Evolutionary conservation across 257 asterid species (phyloP).

Genomic region (Orobanche coerulescens): DNA sequence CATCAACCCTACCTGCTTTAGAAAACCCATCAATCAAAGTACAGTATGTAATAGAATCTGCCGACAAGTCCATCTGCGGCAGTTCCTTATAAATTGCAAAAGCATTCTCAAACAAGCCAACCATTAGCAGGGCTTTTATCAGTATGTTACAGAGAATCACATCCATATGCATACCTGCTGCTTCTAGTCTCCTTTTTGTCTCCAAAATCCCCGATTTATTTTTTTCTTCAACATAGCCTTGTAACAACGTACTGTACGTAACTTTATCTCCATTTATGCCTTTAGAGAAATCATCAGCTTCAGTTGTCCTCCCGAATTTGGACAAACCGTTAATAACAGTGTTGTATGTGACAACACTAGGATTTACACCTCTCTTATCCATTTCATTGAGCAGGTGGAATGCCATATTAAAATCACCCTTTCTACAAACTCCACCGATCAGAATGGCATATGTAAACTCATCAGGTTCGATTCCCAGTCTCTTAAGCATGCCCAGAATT

Average conservation of each 20-base stretch:
- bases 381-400: slow-evolving; percentile 57
- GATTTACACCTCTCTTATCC: slow-evolving; percentile 52
- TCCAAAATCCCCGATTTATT: slow-evolving; percentile 50
- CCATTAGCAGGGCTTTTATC: slow-evolving; percentile 62
- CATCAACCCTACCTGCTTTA: slow-evolving; percentile 53
- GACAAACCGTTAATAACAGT: slow-evolving; percentile 76
- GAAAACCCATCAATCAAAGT: slow-evolving; percentile 69
- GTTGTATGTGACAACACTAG: slow-evolving; percentile 62
- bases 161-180: slow-evolving; percentile 48
- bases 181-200: slow-evolving; percentile 44
- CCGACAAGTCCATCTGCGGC: slow-evolving; percentile 38
- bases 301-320: slow-evolving; percentile 63
- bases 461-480: slow-evolving; percentile 51
- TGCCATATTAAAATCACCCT: slow-evolving; percentile 47
- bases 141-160: slow-evolving; percentile 58
- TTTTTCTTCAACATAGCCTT: slow-evolving; percentile 59
- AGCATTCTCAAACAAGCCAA: slow-evolving; percentile 78
- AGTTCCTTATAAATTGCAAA: slow-evolving; percentile 39
- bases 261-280: slow-evolving; percentile 52
- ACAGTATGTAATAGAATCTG: slow-evolving; percentile 45
- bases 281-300: slow-evolving; percentile 59
- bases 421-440: slow-evolving; percentile 64
- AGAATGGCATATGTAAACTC: slow-evolving; percentile 64
- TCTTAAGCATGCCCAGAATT: slow-evolving; percentile 44
- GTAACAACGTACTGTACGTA: slow-evolving; percentile 60